These are phyloP conservation scores for Setaria italica DNA, from an alignment of 202 grass and related monocot species.

Conservation along the genomic window DNA sequence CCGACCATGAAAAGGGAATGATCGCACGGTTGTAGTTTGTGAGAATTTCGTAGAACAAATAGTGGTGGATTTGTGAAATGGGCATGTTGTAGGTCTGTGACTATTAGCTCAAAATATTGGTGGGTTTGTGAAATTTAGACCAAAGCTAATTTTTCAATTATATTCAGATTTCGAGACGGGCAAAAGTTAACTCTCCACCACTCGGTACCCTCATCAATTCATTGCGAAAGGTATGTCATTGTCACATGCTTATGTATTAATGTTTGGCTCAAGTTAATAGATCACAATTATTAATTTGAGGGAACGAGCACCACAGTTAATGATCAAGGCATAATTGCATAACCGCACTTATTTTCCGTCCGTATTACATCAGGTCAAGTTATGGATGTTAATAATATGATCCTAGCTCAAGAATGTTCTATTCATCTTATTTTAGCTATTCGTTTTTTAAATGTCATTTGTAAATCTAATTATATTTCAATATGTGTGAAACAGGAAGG, in stretches of 20 bases:
- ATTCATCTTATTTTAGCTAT: not conserved
- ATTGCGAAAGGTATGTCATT: slow-evolving; percentile 63
- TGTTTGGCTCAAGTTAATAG: not conserved
- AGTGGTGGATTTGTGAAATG: not conserved
- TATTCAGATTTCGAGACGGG: slow-evolving; percentile 81
- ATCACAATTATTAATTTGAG: not conserved
- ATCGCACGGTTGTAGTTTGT: not conserved
- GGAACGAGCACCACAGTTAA: not conserved
- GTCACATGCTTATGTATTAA: slow-evolving; percentile 20
- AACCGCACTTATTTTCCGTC: not conserved
- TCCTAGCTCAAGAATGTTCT: slow-evolving; percentile 9
- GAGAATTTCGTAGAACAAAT: not conserved
- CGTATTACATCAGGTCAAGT: not conserved
- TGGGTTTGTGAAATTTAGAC: too few species aligned
- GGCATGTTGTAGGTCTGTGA: not conserved
- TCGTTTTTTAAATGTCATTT: not conserved
- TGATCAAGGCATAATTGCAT: not conserved
- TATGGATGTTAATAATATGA: slow-evolving; percentile 22
- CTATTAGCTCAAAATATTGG: not conserved
- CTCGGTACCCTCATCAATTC: slow-evolving; percentile 66
- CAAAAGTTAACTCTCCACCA: slow-evolving; percentile 82
- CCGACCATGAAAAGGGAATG: not conserved
- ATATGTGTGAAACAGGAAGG: slow-evolving; percentile 70
- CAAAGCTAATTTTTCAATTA: slow-evolving; percentile 9
- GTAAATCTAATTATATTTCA: slow-evolving; percentile 12